Base-by-base conservation (phyloP, 2,329 filamentous ascomycete genomes). In the Aspergillus intermedius region DNA sequence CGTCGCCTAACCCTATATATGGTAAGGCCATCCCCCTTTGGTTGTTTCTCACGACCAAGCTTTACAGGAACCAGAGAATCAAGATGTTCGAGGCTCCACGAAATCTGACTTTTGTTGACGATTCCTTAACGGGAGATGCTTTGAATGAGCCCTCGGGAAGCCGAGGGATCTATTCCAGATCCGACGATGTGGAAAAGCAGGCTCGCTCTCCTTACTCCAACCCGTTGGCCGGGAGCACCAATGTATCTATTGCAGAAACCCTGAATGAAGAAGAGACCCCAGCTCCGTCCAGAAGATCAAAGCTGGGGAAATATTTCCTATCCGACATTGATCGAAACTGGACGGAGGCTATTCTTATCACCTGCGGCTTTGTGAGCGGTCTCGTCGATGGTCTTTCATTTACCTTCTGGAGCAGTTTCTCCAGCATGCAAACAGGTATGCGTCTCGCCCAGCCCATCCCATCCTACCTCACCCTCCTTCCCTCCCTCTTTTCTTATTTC, bases 371-470 rank as follows among this genome's bases (percentile, higher is more conserved):
- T 48, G 51, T 58, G 22, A 59, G 55, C 30, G 61, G 62, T 9
- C 48, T 64, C 8, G 53, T 63, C 21, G 62, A 65, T 48, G 58
- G 57, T 35, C 52, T 62, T 28, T 57, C 60, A 1, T 63, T 59
- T 51, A 61, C 61, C 49, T 56, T 57, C 12, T 64, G 61, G 61
- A 60, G 53, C 25, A 61, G 57, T 51, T 65, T 64, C 47, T 57
- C 60, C 42, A 58, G 59, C 47, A 63, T 65, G 60, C 62, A 65
- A 41, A 63, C 61, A 37, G 62, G 62, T 65, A 51, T 37, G 45
- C 9, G 9, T 17, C 5, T 5, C 34, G 13, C 8, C n/a, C n/a
- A 37, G 3, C 6, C 5, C 34, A 15, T 10, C 34, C 34, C n/a
- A 37, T 8, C n/a, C 13, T 3, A 37, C 7, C n/a, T 13, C 34